Percentiles rank a stretch among this genome's conserved stretches.
Evolutionary conservation across 257 asterid species (phyloP).

Genomic region (Petunia axillaris): DNA sequence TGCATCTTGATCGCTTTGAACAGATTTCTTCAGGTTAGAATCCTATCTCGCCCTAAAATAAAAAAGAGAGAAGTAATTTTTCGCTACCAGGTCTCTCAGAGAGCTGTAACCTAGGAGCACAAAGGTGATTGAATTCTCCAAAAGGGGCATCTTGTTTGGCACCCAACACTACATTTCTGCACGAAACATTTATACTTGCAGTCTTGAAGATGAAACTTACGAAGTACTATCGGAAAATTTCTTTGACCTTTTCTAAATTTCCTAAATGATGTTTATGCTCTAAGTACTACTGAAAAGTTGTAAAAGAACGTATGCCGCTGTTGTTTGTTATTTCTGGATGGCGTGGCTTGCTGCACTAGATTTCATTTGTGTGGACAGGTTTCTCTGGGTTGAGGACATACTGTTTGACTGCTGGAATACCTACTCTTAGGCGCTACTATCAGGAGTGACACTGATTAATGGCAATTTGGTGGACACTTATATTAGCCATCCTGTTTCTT

Average conservation of each 20-base stretch:
- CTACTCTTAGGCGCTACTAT: constrained; percentile 10
- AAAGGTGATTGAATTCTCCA: background rate
- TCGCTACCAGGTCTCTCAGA: background rate
- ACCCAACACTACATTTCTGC: background rate
- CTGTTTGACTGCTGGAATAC: background rate
- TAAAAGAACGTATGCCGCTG: background rate
- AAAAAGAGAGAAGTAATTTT: background rate
- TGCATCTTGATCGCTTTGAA: constrained; percentile 94
- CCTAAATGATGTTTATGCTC: background rate
- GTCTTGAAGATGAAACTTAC: background rate
- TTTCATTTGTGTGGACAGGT: constrained; percentile 2
- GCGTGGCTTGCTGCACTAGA: background rate
- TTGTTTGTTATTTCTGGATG: background rate
- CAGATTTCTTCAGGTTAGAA: constrained; percentile 81
- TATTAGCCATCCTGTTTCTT: background rate
- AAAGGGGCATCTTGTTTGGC: background rate
- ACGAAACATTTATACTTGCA: background rate
- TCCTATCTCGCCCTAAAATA: background rate
- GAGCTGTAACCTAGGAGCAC: background rate
- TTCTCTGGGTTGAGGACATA: background rate
- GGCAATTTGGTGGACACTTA: constrained; percentile 7
- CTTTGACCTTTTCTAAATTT: no score
- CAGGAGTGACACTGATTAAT: background rate
- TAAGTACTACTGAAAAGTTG: background rate
- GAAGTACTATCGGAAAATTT: background rate